Conservation (phyloP, 345 rosid genomes). For the Citrus maxima region DNA sequence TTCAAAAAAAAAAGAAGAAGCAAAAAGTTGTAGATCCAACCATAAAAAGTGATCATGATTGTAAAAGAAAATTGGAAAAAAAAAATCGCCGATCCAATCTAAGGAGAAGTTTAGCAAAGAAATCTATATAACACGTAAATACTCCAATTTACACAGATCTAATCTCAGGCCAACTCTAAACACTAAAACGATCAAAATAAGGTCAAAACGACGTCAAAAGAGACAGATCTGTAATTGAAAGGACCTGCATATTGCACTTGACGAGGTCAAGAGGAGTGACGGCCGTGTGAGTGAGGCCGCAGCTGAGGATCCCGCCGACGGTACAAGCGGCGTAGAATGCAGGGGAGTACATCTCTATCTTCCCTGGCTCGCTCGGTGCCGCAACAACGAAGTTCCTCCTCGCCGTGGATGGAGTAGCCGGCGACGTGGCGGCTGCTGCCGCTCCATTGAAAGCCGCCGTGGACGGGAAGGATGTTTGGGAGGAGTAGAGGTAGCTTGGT, state of each 20-base stretch:
- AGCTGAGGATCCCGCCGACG: constrained; percentile 83
- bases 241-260: constrained; percentile 99
- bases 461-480: constrained; percentile 35
- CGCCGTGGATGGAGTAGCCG: constrained; percentile 13
- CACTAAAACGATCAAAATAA: not conserved
- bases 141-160: not conserved
- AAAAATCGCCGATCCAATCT: not conserved
- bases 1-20: not conserved
- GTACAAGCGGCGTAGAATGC: constrained; percentile 92
- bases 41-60: not conserved
- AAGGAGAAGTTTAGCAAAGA: not conserved
- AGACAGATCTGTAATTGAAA: not conserved
- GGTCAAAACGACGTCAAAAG: not conserved
- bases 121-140: not conserved
- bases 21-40: not conserved
- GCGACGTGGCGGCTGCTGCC: not conserved
- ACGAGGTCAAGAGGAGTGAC: constrained; percentile 99
- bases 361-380: constrained; percentile 67
- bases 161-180: not conserved
- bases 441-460: constrained; percentile 22
- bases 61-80: not conserved
- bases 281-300: constrained; percentile 91
- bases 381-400: constrained; percentile 34
- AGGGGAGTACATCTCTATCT: constrained; percentile 88
- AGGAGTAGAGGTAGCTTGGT: constrained; percentile 66